Percentiles rank a stretch among this genome's conserved stretches.
These are phyloP conservation scores for Aethionema arabicum DNA, from an alignment of 345 rosid genomes.

Conservation along the genomic window DNA sequence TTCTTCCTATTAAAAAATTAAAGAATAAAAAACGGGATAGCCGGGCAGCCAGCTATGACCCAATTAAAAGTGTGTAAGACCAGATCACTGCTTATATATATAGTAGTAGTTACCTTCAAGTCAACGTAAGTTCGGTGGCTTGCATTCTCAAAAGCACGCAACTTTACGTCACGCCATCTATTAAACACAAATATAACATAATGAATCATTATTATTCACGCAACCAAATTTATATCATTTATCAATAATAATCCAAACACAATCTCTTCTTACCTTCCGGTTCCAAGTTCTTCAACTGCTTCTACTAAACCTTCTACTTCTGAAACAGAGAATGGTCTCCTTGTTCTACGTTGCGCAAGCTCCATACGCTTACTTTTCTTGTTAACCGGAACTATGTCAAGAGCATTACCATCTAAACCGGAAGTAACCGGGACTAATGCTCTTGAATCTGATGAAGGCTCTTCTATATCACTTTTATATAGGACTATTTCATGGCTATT, in stretches of 20 bases:
- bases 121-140: constrained; percentile 83
- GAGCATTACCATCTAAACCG: constrained; percentile 45
- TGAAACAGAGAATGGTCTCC: constrained; percentile 94
- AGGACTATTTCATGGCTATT: constrained; percentile 45
- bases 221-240: constrained; percentile 2
- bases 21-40: too few relatives aligned
- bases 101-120: constrained; percentile 54
- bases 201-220: constrained; percentile 4
- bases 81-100: background rate
- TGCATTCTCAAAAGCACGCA: constrained; percentile 67
- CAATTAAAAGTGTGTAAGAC: constrained; percentile 1
- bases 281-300: constrained; percentile 91
- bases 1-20: too few relatives aligned
- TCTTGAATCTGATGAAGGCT: constrained; percentile 45
- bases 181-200: constrained; percentile 16
- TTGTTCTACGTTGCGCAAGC: constrained; percentile 79
- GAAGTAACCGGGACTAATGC: constrained; percentile 60
- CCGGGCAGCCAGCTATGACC: background rate
- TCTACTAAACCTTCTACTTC: constrained; percentile 95
- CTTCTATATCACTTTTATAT: constrained; percentile 42
- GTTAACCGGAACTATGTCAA: constrained; percentile 61
- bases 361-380: constrained; percentile 69
- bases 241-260: background rate
- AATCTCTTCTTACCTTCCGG: constrained; percentile 81
- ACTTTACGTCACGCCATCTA: constrained; percentile 91